Base-by-base conservation (phyloP, 176 grass and related monocot species). In the Zea luxurians region DNA sequence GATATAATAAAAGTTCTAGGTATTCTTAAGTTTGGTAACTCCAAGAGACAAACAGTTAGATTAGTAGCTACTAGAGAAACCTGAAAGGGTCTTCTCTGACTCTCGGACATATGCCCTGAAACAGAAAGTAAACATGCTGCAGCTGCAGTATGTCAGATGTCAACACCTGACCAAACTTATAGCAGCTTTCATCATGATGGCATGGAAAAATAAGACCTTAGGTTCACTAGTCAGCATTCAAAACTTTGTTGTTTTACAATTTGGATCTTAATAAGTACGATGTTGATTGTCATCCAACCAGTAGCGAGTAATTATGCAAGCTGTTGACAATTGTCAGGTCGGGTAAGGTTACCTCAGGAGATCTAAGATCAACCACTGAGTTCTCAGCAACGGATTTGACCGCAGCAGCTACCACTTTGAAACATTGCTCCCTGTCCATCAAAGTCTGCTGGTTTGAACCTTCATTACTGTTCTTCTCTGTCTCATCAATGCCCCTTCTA, bases 401-500 rank as follows among this genome's bases (percentile, higher is more conserved):
- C 75, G 96, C 70, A 81, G 71, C 81, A 81, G 91, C 96, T 66
- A 91, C 90, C n/a, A 90, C 85, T 68, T 84, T 89, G 78, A 99
- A 99, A 78, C 96, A 99, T 37, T 82, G 73, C 37, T 91, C 86
- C 59, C 96, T 91, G 73, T 87, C 88, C 92, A 95, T 83, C 78
- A 92, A 87, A 79, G 68, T 53, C 66, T 80, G 87, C 81, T 88
- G 65, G 53, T 53, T 70, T 15, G 72, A 78, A 70, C 57, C 78
- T 73, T 72, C 78, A 35, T 48, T 69, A 43, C 15, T 81, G n/a
- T 60, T 82, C 73, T 92, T 95, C 63, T 85, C 91, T n/a, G 37
- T 90, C 63, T 92, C 92, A 38, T 91, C 88, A 43, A 86, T 80
- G 62, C 96, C 96, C 88, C 96, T 94, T 87, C 92, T 88, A 78